Percentiles rank a stretch among this genome's conserved stretches.
Evolutionary conservation across 2,329 filamentous ascomycete species (phyloP).

Genomic region (Microthyrium microscopicum): DNA sequence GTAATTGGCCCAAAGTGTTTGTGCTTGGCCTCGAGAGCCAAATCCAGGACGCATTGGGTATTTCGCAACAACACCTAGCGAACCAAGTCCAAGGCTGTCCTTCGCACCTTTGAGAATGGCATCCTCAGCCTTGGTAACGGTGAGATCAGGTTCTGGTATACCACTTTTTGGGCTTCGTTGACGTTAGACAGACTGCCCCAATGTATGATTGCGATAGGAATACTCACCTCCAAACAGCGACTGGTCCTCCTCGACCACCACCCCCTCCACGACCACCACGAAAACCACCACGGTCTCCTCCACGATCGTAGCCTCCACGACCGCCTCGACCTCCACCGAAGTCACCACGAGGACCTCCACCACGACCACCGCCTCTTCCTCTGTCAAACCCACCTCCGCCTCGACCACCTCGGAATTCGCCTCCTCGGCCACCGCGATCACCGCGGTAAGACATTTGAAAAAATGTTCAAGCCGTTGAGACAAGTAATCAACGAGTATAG

Average conservation of each 20-base stretch:
- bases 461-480: no score
- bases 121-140: constrained; percentile 16
- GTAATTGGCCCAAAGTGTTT: constrained; percentile 18
- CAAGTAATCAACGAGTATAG: no score
- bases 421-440: constrained; percentile 6
- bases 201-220: neutral
- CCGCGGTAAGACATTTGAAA: no score
- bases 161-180: neutral
- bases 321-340: constrained; percentile 5
- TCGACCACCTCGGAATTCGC: neutral
- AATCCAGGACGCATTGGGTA: constrained; percentile 6
- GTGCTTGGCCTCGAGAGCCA: constrained; percentile 11
- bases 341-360: constrained; percentile 4
- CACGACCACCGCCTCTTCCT: constrained; percentile 5
- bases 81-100: constrained; percentile 11
- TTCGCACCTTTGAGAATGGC: constrained; percentile 14
- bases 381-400: constrained; percentile 1
- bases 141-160: constrained; percentile 6
- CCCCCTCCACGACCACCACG: neutral
- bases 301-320: constrained; percentile 6
- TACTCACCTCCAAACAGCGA: neutral
- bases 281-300: constrained; percentile 1
- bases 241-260: neutral
- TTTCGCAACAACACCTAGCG: neutral
- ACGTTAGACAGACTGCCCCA: no score